Percentiles rank a stretch among this genome's conserved stretches.
Conservation (phyloP, 306 rosid genomes). For the Cicer bijugum region DNA sequence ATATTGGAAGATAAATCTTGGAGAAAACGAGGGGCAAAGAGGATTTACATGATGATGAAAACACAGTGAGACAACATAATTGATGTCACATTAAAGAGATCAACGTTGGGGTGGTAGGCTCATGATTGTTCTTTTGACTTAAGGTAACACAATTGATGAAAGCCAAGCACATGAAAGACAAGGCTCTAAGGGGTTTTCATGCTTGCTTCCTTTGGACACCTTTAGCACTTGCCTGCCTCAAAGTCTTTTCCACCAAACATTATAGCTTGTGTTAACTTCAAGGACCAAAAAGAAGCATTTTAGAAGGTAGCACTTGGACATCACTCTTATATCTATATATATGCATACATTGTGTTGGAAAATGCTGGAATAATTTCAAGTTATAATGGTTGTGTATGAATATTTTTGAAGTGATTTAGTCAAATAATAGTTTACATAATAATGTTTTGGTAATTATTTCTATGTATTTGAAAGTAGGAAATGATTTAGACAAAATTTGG, state of each 20-base stretch:
- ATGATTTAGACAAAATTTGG: too few species aligned
- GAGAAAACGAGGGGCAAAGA: neutral
- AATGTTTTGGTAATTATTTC: too few species aligned
- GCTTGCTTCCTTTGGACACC: conserved; percentile 42
- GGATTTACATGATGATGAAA: neutral
- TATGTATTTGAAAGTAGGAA: too few species aligned
- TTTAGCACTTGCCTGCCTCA: conserved; percentile 36
- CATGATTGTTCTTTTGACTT: conserved; percentile 58
- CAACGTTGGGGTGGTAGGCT: conserved; percentile 50
- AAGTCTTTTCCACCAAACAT: conserved; percentile 44
- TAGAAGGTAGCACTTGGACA: too few species aligned
- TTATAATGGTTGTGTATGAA: too few species aligned
- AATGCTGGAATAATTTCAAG: too few species aligned
- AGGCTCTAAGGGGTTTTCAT: conserved; percentile 32
- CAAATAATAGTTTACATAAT: too few species aligned
- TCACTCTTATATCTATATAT: too few species aligned
- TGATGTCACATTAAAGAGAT: conserved; percentile 20
- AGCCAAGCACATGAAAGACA: conserved; percentile 44
- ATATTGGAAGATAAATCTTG: neutral
- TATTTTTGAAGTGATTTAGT: too few species aligned
- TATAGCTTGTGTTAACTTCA: conserved; percentile 32
- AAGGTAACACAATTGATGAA: conserved; percentile 41
- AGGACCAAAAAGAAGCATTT: conserved; percentile 43
- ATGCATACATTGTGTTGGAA: too few species aligned
- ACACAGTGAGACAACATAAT: conserved; percentile 31